These are phyloP conservation scores for Serendipita sp. DNA, from an alignment of 768 basidiomycete genomes.

Conservation along the genomic window DNA sequence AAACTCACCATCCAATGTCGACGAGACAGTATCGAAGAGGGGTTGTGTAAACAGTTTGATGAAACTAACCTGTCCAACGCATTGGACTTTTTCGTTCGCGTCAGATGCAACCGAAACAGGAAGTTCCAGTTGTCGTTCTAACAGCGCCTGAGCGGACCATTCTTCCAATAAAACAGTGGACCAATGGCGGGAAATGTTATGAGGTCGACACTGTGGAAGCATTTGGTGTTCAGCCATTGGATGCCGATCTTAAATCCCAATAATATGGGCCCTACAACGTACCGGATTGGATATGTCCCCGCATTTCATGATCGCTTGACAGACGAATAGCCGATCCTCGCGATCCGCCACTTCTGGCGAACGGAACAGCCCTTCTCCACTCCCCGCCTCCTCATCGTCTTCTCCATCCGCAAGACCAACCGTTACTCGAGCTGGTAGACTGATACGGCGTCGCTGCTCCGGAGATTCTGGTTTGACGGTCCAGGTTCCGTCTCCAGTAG, in stretches of 20 bases:
- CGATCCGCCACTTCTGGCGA: constrained; percentile 24
- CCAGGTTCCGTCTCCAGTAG: not conserved
- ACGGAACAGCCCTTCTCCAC: constrained; percentile 18
- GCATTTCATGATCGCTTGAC: constrained; percentile 89
- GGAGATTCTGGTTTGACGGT: not conserved
- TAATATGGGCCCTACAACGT: constrained; percentile 22
- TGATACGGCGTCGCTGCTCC: not conserved
- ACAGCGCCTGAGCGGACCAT: constrained; percentile 78
- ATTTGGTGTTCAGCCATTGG: constrained; percentile 8
- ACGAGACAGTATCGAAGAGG: constrained; percentile 58
- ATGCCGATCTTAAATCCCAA: constrained; percentile 2
- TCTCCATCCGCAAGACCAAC: not conserved
- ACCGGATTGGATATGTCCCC: constrained; percentile 98
- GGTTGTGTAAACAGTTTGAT: constrained; percentile 71
- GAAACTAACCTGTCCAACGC: constrained; percentile 68
- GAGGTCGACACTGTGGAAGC: constrained; percentile 62
- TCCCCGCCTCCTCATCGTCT: not conserved
- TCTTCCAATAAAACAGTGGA: constrained; percentile 75
- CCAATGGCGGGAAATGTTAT: constrained; percentile 86
- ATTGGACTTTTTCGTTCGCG: constrained; percentile 51
- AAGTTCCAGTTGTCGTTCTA: constrained; percentile 66
- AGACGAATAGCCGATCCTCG: constrained; percentile 51
- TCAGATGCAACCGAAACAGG: constrained; percentile 43
- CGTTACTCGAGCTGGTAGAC: not conserved
- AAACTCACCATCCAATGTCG: constrained; percentile 58